Conservation (phyloP, 176 grass and related monocot species). For the Canna indica region DNA sequence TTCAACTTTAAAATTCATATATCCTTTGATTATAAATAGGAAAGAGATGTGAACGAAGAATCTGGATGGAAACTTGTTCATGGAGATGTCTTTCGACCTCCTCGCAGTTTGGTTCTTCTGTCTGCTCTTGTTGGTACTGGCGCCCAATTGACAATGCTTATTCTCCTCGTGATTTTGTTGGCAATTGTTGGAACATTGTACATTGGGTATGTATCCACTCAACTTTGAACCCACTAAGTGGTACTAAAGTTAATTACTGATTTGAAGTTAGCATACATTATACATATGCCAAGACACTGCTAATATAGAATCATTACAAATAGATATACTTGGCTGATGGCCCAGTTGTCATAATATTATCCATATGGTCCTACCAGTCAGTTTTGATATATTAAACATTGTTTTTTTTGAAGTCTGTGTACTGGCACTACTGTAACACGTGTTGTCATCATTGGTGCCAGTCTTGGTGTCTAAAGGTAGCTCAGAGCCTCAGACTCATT, state of each 20-base stretch:
- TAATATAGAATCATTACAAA: neutral
- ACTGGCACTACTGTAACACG: too few relatives aligned
- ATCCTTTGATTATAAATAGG: conserved; percentile 29
- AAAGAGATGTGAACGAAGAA: conserved; percentile 93
- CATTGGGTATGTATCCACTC: conserved; percentile 50
- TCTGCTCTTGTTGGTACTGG: conserved; percentile 82
- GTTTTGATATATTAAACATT: neutral
- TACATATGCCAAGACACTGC: neutral
- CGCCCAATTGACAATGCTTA: conserved; percentile 61
- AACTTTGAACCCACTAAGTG: conserved; percentile 2
- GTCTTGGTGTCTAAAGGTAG: too few relatives aligned
- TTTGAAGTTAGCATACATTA: conserved; percentile 2
- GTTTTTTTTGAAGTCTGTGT: too few relatives aligned
- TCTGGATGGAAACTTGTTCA: conserved; percentile 99
- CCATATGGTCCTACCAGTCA: neutral
- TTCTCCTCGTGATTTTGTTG: conserved; percentile 82
- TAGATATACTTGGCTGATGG: neutral
- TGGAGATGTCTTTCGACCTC: conserved; percentile 88
- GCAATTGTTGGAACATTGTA: conserved; percentile 94
- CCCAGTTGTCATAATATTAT: neutral
- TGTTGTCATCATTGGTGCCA: too few relatives aligned
- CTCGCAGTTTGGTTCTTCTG: conserved; percentile 75
- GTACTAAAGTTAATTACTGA: neutral
- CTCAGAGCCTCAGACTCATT: neutral
- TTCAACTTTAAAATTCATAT: neutral